These are phyloP conservation scores for Persicaria tinctoria DNA, from an alignment of 148 eudicot species.

Conservation along the genomic window DNA sequence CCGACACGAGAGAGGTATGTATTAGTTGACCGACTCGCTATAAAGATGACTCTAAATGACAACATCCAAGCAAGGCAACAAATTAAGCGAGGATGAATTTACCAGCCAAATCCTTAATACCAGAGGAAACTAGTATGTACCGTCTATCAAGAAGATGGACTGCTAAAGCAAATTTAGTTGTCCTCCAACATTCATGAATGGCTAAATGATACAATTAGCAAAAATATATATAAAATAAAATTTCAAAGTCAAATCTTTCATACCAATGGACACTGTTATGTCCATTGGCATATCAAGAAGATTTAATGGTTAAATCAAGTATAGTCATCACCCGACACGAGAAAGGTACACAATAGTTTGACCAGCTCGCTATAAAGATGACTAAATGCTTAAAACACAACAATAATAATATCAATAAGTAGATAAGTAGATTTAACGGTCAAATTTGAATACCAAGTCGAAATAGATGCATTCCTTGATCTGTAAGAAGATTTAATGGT, in stretches of 20 bases:
- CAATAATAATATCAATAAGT: neutral
- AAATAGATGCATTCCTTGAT: slow-evolving; percentile 1
- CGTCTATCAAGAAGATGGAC: neutral
- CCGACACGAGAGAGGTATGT: neutral
- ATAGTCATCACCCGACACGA: slow-evolving; percentile 12
- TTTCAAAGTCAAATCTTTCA: neutral
- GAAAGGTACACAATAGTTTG: neutral
- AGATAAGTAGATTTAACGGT: neutral
- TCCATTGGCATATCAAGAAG: neutral
- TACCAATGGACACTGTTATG: neutral
- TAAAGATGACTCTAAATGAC: neutral
- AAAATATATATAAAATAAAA: neutral
- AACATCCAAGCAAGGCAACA: neutral
- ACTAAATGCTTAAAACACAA: neutral
- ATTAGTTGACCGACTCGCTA: neutral
- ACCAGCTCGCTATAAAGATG: slow-evolving; percentile 11
- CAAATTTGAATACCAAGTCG: neutral
- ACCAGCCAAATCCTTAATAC: neutral
- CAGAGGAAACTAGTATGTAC: neutral
- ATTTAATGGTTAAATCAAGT: neutral
- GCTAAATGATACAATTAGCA: no score
- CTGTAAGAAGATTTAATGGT: neutral
- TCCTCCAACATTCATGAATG: neutral
- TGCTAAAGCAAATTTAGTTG: slow-evolving; percentile 1
- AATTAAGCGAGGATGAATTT: neutral